phyloP scores from a whole-genome alignment of 1,139 yeast species.

The Suhomyces kunorum region DNA sequence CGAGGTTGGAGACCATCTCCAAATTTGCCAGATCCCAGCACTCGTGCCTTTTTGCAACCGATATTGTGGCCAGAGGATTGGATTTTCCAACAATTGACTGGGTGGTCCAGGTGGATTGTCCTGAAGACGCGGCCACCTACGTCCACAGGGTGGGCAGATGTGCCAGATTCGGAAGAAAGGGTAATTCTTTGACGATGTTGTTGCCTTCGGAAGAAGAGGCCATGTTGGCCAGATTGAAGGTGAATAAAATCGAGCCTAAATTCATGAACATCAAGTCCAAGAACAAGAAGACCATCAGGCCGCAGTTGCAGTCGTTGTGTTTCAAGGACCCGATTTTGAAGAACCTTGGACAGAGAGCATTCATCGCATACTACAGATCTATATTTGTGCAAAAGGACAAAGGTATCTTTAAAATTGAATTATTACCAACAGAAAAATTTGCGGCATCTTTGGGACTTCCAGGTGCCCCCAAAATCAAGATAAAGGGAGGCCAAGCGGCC shows the following conservation, averaged over 20 bases:
- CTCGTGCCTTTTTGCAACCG: slow-evolving; percentile 92
- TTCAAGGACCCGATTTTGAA: slow-evolving; percentile 90
- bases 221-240: slow-evolving; percentile 63
- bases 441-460: slow-evolving; percentile 92
- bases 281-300: slow-evolving; percentile 75
- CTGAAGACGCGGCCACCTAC: slow-evolving; percentile 93
- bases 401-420: slow-evolving; percentile 74
- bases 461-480: slow-evolving; percentile 91
- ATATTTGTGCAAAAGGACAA: slow-evolving; percentile 86
- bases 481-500: slow-evolving; percentile 53
- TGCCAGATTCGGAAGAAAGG: slow-evolving; percentile 89
- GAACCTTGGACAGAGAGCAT: slow-evolving; percentile 93
- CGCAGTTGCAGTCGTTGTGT: slow-evolving; percentile 85
- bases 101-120: slow-evolving; percentile 95
- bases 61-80: slow-evolving; percentile 94
- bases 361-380: slow-evolving; percentile 84
- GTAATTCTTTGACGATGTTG: slow-evolving; percentile 80
- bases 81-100: slow-evolving; percentile 98
- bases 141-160: slow-evolving; percentile 96
- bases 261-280: slow-evolving; percentile 74
- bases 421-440: slow-evolving; percentile 75
- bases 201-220: slow-evolving; percentile 83
- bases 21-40: slow-evolving; percentile 85
- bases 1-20: slow-evolving; percentile 84
- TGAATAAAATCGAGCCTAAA: slow-evolving; percentile 67